A percentile compares a stretch with the other conserved stretches of the same genome.
Conservation (phyloP, 2,329 filamentous ascomycete species). For the Penicillium sp. region DNA sequence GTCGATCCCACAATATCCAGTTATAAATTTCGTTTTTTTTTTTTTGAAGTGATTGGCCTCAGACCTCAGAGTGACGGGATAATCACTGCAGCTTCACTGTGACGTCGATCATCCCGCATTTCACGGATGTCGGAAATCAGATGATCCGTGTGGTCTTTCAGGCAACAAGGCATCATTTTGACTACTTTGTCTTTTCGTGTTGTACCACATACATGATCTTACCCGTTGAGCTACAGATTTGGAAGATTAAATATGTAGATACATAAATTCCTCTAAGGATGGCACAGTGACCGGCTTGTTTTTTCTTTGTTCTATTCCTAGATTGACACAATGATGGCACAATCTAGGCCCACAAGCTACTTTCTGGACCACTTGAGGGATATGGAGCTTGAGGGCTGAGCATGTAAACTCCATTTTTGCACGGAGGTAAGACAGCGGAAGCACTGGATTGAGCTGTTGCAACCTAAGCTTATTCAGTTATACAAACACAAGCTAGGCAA, state of each 20-base stretch:
- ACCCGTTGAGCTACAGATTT: background rate
- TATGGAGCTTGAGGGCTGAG: background rate
- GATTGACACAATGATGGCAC: background rate
- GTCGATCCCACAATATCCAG: background rate
- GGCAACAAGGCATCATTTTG: constrained; percentile 15
- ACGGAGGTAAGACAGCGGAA: background rate
- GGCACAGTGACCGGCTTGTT: too few species aligned
- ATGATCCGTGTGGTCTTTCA: constrained; percentile 15
- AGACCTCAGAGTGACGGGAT: constrained; percentile 5
- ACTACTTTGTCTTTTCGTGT: background rate
- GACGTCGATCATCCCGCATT: constrained; percentile 31
- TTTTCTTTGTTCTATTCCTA: background rate
- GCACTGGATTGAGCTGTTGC: background rate
- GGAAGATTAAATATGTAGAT: background rate
- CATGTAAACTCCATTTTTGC: background rate
- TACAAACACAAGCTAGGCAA: background rate
- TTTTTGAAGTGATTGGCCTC: background rate
- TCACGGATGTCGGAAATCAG: constrained; percentile 9
- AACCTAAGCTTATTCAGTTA: background rate
- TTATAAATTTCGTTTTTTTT: background rate
- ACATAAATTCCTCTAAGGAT: background rate
- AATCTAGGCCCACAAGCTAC: background rate
- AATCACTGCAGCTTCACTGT: constrained; percentile 10
- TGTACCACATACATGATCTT: background rate
- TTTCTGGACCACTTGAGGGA: too few species aligned